Base-by-base conservation (phyloP, 73 alveolate genomes). In the Breviolum minutum region DNA sequence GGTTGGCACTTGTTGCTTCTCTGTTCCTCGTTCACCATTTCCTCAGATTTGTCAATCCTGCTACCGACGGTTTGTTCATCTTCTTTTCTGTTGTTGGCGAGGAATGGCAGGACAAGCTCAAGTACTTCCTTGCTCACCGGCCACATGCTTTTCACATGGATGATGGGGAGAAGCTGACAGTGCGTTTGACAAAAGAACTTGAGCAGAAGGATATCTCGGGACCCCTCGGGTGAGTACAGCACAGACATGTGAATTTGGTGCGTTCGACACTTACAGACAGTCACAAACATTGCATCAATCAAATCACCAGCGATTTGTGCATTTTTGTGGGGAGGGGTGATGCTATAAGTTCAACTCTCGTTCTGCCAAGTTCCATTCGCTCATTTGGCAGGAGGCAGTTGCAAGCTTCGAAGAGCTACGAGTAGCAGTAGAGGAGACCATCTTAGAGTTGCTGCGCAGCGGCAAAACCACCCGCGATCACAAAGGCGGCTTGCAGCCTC, bases 91-190 rank as follows among this genome's bases (percentile, higher is more conserved):
- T 13, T 20, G 77, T 68, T 74, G 61, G 19, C 32, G 74, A 92
- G 98, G 98, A 92, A 66, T 92, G 98, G 98, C 98, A 92, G 17
- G 98, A 92, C 81, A 92, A 92, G 61, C 98, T 92, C 61, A 92
- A 92, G 81, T 92, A 92, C 98, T 92, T 92, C 90, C 60, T 92
- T 81, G 82, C 98, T 5, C 98, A 92, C 66, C 89, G 90, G 54
- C 87, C 79, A 7, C 66, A 48, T 8, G 73, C 63, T 32, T 92
- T 92, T 24, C 66, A 64, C 69, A 7, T 92, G 80, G 86, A 89
- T 27, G 97, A 91, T 40, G 90, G 81, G 2, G 90, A 63, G 94
- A 83, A 60, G 29, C 92, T 83, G 48, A 27, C 94, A 5, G 94
- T 86, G 77, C 94, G 94, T 6, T n/a, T 86, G 69, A 64, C 20